Evolutionary conservation across 2,329 filamentous ascomycete species (phyloP).

Genomic region (Pseudocercospora eumusae): DNA sequence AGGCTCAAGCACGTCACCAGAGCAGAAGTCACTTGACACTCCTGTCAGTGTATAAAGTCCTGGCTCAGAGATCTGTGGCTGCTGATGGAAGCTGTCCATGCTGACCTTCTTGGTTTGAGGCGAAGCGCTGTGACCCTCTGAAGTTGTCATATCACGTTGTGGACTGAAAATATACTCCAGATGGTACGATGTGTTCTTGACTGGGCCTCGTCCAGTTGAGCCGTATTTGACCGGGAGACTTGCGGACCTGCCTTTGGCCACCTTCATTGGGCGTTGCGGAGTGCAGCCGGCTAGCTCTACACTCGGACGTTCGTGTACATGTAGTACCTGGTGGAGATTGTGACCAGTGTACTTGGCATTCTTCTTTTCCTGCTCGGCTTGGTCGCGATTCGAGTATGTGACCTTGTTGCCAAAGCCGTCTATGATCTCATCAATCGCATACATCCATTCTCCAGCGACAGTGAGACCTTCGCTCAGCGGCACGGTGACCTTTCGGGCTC

Average conservation of each 20-base stretch:
- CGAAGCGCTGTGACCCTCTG: slow-evolving; percentile 67
- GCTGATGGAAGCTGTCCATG: slow-evolving; percentile 63
- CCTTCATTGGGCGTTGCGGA: slow-evolving; percentile 75
- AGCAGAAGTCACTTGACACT: slow-evolving; percentile 77
- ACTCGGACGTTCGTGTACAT: slow-evolving; percentile 82
- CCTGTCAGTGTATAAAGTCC: slow-evolving; percentile 85
- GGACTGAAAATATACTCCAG: slow-evolving; percentile 82
- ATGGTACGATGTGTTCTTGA: slow-evolving; percentile 66
- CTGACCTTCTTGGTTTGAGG: slow-evolving; percentile 60
- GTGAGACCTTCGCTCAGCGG: slow-evolving; percentile 88
- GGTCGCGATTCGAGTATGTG: slow-evolving; percentile 70
- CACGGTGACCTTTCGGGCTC: slow-evolving; percentile 71
- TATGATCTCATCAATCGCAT: slow-evolving; percentile 86
- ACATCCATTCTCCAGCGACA: slow-evolving; percentile 78
- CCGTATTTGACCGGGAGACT: slow-evolving; percentile 72
- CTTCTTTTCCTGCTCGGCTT: slow-evolving; percentile 55
- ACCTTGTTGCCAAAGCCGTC: slow-evolving; percentile 87
- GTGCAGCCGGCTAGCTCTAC: slow-evolving; percentile 74
- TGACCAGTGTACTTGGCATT: slow-evolving; percentile 48
- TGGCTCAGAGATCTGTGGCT: slow-evolving; percentile 69
- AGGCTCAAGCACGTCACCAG: slow-evolving; percentile 87
- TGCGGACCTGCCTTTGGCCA: slow-evolving; percentile 70
- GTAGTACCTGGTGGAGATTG: slow-evolving; percentile 72
- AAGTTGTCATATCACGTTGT: slow-evolving; percentile 66
- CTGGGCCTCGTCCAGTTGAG: slow-evolving; percentile 59